Base-by-base conservation (phyloP, 2,329 filamentous ascomycete genomes). In the Xylaria sp. region DNA sequence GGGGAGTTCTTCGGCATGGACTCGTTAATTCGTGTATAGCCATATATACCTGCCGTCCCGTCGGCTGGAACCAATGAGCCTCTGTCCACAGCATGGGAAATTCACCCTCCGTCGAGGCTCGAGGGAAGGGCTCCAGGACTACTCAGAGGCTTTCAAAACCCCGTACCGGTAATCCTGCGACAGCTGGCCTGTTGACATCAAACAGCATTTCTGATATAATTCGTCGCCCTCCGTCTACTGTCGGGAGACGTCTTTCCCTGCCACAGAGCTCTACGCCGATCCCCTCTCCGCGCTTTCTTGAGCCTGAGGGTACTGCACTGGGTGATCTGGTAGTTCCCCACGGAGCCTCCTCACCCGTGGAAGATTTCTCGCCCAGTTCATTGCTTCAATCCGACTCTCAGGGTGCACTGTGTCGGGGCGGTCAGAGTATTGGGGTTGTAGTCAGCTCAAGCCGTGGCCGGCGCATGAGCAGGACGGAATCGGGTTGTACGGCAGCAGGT, bases 81-180 rank as follows among this genome's bases (percentile, higher is more conserved):
- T 69, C 73, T 70, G 54, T 50, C 66, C 66, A 70, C 75, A 79
- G 66, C 72, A 88, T 88, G 86, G 86, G 86, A 64, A 88, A 88
- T 76, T 78, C 81, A 55, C 78, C 83, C 65, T 88, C 85, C 54
- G 77, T 81, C 73, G 83, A 85, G 77, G 80, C 81, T 76, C 78
- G 79, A 69, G 76, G 66, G 76, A 79, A 75, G 69, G 73, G 74
- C 71, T 79, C 76, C 68, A 80, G 76, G 74, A 66, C 78, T 63
- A 78, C 83, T 76, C 83, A 86, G 71, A 87, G 83, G 79, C 81
- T 88, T 69, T 86, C 83, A 60, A 88, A 88, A 76, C 83, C 84
- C 68, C 83, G 81, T 69, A 82, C 80, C 44, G 80, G 79, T 64
- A 83, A 79, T 71, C 80, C 79, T 78, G 78, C 79, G 63, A 78